Evolutionary conservation across 1,284 basidiomycete genomes (phyloP), one percentile per base, ranked within the genome.

Genomic region (Boletus sp.): DNA sequence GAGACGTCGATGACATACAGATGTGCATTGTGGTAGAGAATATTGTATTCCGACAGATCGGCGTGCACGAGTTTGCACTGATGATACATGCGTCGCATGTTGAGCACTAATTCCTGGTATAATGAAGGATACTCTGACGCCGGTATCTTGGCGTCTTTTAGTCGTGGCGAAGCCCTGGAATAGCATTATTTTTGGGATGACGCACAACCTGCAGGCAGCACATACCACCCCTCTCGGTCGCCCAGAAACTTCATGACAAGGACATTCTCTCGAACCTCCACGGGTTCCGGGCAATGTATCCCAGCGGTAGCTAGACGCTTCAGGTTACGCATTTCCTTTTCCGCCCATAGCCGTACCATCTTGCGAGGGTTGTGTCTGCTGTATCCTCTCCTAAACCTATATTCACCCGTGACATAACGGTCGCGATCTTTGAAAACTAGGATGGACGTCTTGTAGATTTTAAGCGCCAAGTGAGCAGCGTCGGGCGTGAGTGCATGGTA

Each of bases 381-480:
- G 68, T 99, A 99, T 7, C 95, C 95, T 53, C 88, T 81, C 32
- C 92, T 79, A 72, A 99, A 99, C 8, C 96, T 85, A 63, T 90
- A 88, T 66, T 99, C 96, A 41, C 87, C 86, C 0, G 84, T 81
- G 27, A 98, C 94, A 67, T 98, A 98, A 49, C 90, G 88, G 64
- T 96, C 93, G 10, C 96, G 84, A 60, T 98, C 91, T 67, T 97
- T 96, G 77, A 99, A 99, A 8, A 94, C 79, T 8, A 99, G 81
- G 55, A 99, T 99, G 23, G 92, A 95, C 0, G 96, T 99, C 67
- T 99, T 96, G 76, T 95, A 99, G 57, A 99, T 95, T 70, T 99
- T 99, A 54, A 99, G 77, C 0, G 95, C 94, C 27, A 94, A 71
- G 65, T 87, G 89, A 14, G 69, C 68, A 14, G 70, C 69, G 9